Evolutionary conservation across 345 rosid genomes (phyloP), one percentile per base, ranked within the genome.

Genomic region (Heritiera fomes): DNA sequence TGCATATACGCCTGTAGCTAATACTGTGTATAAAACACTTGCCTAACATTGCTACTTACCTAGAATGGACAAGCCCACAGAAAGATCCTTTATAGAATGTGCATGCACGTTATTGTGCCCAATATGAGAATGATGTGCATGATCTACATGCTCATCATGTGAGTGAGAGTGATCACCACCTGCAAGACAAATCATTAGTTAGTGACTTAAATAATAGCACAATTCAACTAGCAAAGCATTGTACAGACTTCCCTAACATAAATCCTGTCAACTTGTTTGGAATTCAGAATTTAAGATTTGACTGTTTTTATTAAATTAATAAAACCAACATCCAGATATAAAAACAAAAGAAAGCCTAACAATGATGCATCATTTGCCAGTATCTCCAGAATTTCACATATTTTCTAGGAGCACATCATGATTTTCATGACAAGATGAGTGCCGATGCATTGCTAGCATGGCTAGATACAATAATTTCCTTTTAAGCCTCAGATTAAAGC

Each of bases 101-200:
- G 92, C 79, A 75, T 89, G 89, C 15, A 50, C 47, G 77, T 89
- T 91, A 69, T 77, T 86, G 82, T 81, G 88, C 73, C 86, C 92
- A 75, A 55, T 69, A 79, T 82, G 85, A 63, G 74, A 86, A 80
- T 77, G 85, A 83, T 87, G 90, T n/a, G 30, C 84, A 88, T 84
- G 86, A 77, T 86, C 87, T 32, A 68, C 88, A 82, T 79, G 87
- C 81, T 87, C 88, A 81, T 87, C 94, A 80, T 82, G 86, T 8
- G 95, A 88, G 77, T 96, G 97, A 77, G 94, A 86, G 85, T 90
- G 93, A 28, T 85, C 97, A 45, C 92, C 97, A 75, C 98, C 99
- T 96, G 92, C 82, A 86, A 68, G 75, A 58, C 77, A 78, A 46
- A 18, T 53, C 41, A 70, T 75, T 75, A 43, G 63, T 73, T 58